phyloP scores from a whole-genome alignment of 306 rosid genomes.

The Delonix regia region DNA sequence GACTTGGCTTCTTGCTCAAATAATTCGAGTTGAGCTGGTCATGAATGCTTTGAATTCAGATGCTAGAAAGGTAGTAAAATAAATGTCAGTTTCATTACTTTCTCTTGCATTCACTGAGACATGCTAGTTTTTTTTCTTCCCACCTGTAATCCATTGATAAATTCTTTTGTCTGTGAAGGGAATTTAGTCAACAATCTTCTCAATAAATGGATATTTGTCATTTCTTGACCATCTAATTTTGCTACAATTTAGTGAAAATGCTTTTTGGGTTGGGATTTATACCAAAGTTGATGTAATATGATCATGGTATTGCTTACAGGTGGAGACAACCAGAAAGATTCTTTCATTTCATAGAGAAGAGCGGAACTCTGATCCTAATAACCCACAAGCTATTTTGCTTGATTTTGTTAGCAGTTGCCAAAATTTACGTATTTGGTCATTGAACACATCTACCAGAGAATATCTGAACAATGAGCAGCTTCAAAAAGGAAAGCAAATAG shows the following conservation, averaged over 20 bases:
- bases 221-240: constrained; percentile 32
- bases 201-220: constrained; percentile 30
- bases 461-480: constrained; percentile 93
- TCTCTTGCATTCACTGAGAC: constrained; percentile 21
- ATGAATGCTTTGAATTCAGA: constrained; percentile 87
- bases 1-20: constrained; percentile 93
- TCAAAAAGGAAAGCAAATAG: constrained; percentile 98
- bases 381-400: constrained; percentile 86
- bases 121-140: constrained; percentile 32
- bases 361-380: constrained; percentile 83
- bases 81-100: constrained; percentile 12
- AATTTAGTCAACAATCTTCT: constrained; percentile 21
- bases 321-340: constrained; percentile 93
- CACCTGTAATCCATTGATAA: constrained; percentile 18
- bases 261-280: constrained; percentile 23
- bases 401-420: constrained; percentile 97
- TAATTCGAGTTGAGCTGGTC: constrained; percentile 92
- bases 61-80: constrained; percentile 85
- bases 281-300: constrained; percentile 32
- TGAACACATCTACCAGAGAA: constrained; percentile 90
- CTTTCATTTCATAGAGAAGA: constrained; percentile 95
- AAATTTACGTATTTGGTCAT: constrained; percentile 96
- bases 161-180: neutral
- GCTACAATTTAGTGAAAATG: constrained; percentile 12
- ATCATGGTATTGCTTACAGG: constrained; percentile 55